These are phyloP conservation scores for Reticulascus tulasneorum DNA, from an alignment of 2,329 filamentous ascomycete species.

Conservation along the genomic window DNA sequence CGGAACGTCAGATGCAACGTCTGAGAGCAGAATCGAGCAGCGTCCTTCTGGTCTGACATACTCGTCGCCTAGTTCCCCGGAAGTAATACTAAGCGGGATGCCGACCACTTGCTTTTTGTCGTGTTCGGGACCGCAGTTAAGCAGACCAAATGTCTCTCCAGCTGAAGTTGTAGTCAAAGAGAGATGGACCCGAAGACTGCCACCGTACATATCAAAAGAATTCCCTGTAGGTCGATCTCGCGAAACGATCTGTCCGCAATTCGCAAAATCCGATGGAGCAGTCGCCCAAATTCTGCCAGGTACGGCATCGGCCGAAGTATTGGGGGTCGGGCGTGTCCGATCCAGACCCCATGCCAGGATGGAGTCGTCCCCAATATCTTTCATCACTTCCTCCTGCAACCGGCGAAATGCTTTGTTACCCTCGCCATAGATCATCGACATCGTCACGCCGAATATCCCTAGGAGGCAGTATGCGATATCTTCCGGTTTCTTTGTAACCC, in stretches of 20 bases:
- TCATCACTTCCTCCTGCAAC: constrained; percentile 15
- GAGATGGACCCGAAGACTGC: not conserved
- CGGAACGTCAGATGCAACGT: fast-evolving
- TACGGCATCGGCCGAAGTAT: not conserved
- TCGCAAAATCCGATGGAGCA: not conserved
- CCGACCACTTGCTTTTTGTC: not conserved
- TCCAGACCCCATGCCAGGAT: constrained; percentile 15
- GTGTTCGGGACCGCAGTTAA: not conserved
- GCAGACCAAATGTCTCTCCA: not conserved
- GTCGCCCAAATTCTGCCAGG: not conserved
- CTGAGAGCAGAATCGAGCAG: not conserved
- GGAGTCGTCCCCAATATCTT: constrained; percentile 12
- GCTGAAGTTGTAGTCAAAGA: not conserved
- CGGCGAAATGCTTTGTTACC: constrained; percentile 12
- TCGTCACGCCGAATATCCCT: constrained; percentile 14
- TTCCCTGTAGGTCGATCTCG: not conserved
- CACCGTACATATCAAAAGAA: not conserved
- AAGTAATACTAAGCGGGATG: not conserved
- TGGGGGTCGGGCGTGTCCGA: not conserved
- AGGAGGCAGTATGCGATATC: constrained; percentile 18
- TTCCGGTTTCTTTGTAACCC: constrained; percentile 12
- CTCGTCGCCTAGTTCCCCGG: not conserved
- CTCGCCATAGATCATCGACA: constrained; percentile 17
- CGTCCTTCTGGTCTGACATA: not conserved
- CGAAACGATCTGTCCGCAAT: not conserved